Base-by-base conservation (phyloP, 352 stramenopile genomes). In the Pseudoperonospora humuli region DNA sequence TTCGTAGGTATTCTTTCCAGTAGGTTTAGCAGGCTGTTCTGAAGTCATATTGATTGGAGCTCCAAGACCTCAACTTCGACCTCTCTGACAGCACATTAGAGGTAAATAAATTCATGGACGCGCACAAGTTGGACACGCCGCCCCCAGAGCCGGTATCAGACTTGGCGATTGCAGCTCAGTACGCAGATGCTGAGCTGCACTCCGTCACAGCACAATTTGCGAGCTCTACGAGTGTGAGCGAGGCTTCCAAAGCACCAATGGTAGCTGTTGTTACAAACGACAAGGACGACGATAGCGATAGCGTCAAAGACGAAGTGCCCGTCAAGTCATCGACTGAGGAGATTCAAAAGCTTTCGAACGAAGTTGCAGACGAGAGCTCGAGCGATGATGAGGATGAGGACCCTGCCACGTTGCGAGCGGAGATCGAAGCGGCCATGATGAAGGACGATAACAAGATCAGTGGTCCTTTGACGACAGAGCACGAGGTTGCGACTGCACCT, bases 341-440 rank as follows among this genome's bases (percentile, higher is more conserved):
- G 15, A 23, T 1, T 2, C 50, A 45, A 4, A 19, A 57, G 14
- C 20, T 9, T 23, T 14, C 21, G 15, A 44, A 31, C 3, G 19
- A 54, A 26, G 24, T 13, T 1, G 15, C 9, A 7, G 39, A 24
- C 5, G 48, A 44, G 9, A 63, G 49, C 19, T 73, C 57, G 7
- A 50, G 52, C 14, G 41, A 61, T 9, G 58, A 62, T 3, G 64
- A 72, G 10, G 49, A 63, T 23, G 61, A 74, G 9, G 51, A 72
- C 33, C 42, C 57, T 8, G 47, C 41, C 34, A 75, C 70, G 38
- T 55, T 90, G 14, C 75, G 75, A 10, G 74, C 61, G 0, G 69
- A 87, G 45, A 90, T 90, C 49, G 77, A 93, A 46, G 74, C 62
- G 1, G 76, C 72, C 7, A 82, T 93, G 69, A 73, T 82, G 40